phyloP scores from a whole-genome alignment of 2,329 filamentous ascomycete genomes.

The Claviceps sp. region DNA sequence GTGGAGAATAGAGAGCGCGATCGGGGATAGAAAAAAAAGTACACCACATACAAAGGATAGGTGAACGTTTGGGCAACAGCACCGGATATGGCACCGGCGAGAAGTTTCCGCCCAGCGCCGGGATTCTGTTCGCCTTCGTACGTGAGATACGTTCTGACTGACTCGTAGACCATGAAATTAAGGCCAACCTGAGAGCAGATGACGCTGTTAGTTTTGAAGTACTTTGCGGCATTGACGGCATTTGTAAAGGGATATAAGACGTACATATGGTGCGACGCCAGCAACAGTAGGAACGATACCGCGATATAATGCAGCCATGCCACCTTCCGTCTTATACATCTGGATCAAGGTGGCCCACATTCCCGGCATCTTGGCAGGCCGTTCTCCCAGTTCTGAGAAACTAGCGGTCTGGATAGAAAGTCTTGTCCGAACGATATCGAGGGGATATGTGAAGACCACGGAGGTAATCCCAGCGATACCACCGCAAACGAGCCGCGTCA shows the following conservation, averaged over 20 bases:
- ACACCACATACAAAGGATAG: constrained; percentile 73
- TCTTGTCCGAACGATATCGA: constrained; percentile 92
- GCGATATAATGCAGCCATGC: constrained; percentile 73
- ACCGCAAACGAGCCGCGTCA: constrained; percentile 75
- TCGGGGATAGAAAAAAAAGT: background rate
- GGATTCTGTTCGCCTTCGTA: constrained; percentile 80
- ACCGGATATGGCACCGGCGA: constrained; percentile 86
- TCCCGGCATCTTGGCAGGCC: constrained; percentile 60
- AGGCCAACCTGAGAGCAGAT: constrained; percentile 57
- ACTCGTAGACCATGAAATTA: constrained; percentile 98
- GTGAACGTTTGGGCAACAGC: constrained; percentile 95
- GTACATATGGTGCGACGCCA: constrained; percentile 85
- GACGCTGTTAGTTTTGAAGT: constrained; percentile 9
- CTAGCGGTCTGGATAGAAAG: constrained; percentile 97
- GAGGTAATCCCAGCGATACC: constrained; percentile 90
- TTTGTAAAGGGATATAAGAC: constrained; percentile 7
- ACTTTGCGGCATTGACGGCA: background rate
- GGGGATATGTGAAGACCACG: constrained; percentile 85
- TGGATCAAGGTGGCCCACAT: constrained; percentile 75
- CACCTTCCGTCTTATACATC: constrained; percentile 91
- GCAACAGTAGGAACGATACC: constrained; percentile 90
- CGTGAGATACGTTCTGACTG: constrained; percentile 70
- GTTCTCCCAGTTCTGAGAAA: constrained; percentile 60
- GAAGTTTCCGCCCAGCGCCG: constrained; percentile 63
- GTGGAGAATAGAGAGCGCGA: background rate